Evolutionary conservation across 768 basidiomycete genomes (phyloP).

Genomic region (Naematelia encephala): DNA sequence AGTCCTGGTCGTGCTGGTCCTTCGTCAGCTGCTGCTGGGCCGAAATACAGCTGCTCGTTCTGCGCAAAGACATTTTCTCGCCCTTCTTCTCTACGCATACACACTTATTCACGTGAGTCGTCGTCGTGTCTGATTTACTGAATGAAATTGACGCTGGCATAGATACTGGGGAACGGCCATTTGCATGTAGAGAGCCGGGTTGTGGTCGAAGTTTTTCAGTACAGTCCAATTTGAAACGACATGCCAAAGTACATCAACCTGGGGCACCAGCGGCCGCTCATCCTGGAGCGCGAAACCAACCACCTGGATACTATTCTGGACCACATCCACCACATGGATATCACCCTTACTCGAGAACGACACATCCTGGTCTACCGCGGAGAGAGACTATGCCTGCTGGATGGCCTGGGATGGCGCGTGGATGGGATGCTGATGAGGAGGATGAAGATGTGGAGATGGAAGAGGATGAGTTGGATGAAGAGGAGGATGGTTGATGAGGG

Average conservation of each 20-base stretch:
- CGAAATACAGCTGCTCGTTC: slow-evolving; percentile 43
- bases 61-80: slow-evolving; percentile 47
- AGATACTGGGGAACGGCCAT: slow-evolving; percentile 48
- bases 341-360: neutral
- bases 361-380: neutral
- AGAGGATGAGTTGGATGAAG: slow-evolving; percentile 10
- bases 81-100: slow-evolving; percentile 46
- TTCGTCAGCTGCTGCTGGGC: slow-evolving; percentile 12
- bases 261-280: slow-evolving; percentile 7
- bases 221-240: slow-evolving; percentile 47
- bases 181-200: slow-evolving; percentile 41
- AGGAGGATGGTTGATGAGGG: neutral
- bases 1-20: slow-evolving; percentile 14
- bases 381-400: neutral
- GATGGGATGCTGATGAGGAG: neutral
- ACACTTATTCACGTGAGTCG: slow-evolving; percentile 48
- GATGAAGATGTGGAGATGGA: slow-evolving; percentile 7
- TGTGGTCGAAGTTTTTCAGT: slow-evolving; percentile 47
- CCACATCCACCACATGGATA: neutral
- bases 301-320: neutral
- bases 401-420: neutral
- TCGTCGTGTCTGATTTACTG: neutral
- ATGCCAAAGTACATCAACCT: slow-evolving; percentile 46
- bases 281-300: neutral
- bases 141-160: neutral